These are phyloP conservation scores for Salix viminalis DNA, from an alignment of 345 rosid species.

Conservation along the genomic window DNA sequence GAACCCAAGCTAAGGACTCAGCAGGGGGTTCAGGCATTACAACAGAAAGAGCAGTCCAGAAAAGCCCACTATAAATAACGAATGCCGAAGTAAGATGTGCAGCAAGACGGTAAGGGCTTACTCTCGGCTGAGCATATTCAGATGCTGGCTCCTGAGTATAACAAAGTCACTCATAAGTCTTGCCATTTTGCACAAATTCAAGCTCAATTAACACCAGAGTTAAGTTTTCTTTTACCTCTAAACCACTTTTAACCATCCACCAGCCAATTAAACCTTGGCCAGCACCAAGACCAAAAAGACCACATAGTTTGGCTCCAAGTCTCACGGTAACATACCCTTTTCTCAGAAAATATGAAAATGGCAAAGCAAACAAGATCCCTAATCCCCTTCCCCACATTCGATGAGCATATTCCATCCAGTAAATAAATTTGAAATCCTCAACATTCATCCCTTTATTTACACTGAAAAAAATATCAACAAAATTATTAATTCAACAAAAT, in stretches of 20 bases:
- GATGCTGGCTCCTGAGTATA: conserved; percentile 73
- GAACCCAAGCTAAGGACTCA: conserved; percentile 74
- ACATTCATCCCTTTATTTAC: conserved; percentile 89
- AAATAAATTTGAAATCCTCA: conserved; percentile 91
- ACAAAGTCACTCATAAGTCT: conserved; percentile 10
- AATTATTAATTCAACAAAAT: background rate
- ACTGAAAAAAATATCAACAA: conserved; percentile 34
- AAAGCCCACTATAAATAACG: conserved; percentile 76
- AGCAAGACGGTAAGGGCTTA: conserved; percentile 89
- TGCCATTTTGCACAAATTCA: conserved; percentile 1
- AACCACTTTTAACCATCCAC: conserved; percentile 99
- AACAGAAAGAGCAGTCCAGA: conserved; percentile 92
- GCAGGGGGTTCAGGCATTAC: conserved; percentile 97
- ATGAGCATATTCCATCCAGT: conserved; percentile 98
- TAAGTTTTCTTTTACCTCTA: conserved; percentile 54
- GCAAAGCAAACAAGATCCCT: conserved; percentile 94
- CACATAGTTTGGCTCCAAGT: conserved; percentile 76
- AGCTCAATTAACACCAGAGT: background rate
- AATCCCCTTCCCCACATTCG: conserved; percentile 98
- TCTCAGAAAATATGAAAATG: conserved; percentile 85
- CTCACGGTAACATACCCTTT: conserved; percentile 77
- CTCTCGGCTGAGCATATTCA: conserved; percentile 83
- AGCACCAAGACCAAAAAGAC: conserved; percentile 89
- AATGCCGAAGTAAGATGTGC: conserved; percentile 97
- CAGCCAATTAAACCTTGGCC: conserved; percentile 97